phyloP scores from a whole-genome alignment of 164 flowering plant genomes.

The Houttuynia cordata region DNA sequence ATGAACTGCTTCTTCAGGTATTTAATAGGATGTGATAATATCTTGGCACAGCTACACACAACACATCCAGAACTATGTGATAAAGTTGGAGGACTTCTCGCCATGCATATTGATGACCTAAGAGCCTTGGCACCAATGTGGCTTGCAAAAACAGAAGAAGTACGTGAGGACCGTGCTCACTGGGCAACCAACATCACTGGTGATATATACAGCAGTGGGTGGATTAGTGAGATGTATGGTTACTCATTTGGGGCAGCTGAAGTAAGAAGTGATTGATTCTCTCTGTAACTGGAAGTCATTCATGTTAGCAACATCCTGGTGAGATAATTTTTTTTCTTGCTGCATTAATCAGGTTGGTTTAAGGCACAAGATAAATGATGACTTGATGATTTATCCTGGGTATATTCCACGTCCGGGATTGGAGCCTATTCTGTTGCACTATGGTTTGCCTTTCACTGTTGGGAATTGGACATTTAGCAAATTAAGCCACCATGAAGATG shows the following conservation, averaged over 20 bases:
- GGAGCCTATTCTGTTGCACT: slow-evolving; percentile 90
- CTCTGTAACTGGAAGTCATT: neutral
- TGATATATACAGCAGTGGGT: slow-evolving; percentile 86
- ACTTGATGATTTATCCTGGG: slow-evolving; percentile 95
- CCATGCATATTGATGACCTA: slow-evolving; percentile 96
- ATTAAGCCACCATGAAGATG: slow-evolving; percentile 77
- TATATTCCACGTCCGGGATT: slow-evolving; percentile 63
- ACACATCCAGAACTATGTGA: slow-evolving; percentile 88
- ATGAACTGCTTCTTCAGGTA: slow-evolving; percentile 35
- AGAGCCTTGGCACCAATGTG: slow-evolving; percentile 87
- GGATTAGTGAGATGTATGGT: slow-evolving; percentile 99
- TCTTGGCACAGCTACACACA: slow-evolving; percentile 80
- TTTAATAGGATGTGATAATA: slow-evolving; percentile 89
- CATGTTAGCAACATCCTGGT: neutral
- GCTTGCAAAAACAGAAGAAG: slow-evolving; percentile 98
- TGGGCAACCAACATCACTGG: slow-evolving; percentile 94
- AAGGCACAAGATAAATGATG: slow-evolving; percentile 76
- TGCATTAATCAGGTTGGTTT: slow-evolving; percentile 71
- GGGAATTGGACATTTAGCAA: slow-evolving; percentile 99
- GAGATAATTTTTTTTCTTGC: slow-evolving; percentile 1
- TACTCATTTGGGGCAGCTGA: slow-evolving; percentile 99
- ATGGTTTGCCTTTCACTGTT: slow-evolving; percentile 78
- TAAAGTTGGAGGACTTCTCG: slow-evolving; percentile 94
- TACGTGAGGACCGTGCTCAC: slow-evolving; percentile 83
- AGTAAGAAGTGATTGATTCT: slow-evolving; percentile 30